These are phyloP conservation scores for Solanum hybrid DNA, from an alignment of 305 asterid genomes.

Conservation along the genomic window DNA sequence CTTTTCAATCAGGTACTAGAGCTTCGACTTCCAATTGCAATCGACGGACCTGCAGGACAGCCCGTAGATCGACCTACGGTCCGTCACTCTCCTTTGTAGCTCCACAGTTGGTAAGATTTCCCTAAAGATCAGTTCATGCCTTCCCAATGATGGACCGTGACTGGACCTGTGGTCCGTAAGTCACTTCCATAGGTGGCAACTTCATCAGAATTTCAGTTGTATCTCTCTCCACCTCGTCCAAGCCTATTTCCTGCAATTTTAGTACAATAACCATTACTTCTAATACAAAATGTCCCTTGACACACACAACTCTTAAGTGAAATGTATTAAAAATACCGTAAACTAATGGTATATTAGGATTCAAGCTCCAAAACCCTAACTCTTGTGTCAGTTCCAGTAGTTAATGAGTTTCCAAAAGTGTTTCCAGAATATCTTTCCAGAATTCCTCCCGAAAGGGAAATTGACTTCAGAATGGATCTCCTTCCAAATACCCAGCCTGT, in stretches of 20 bases:
- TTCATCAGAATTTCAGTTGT: too few species aligned
- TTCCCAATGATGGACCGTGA: neutral
- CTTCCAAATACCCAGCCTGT: neutral
- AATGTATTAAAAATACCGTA: too few species aligned
- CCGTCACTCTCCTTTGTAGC: neutral
- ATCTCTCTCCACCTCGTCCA: neutral
- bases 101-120: neutral
- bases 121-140: neutral
- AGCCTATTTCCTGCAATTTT: neutral
- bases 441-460: neutral
- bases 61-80: neutral
- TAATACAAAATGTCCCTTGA: neutral
- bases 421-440: neutral
- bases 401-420: neutral
- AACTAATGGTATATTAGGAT: neutral
- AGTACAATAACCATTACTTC: neutral
- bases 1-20: neutral
- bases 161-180: neutral
- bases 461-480: neutral
- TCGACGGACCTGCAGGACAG: neutral
- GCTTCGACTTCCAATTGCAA: neutral
- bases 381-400: neutral
- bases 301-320: neutral
- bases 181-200: neutral
- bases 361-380: neutral